These are phyloP conservation scores for Teunomyces cretensis DNA, from an alignment of 805 yeast genomes.

Conservation along the genomic window DNA sequence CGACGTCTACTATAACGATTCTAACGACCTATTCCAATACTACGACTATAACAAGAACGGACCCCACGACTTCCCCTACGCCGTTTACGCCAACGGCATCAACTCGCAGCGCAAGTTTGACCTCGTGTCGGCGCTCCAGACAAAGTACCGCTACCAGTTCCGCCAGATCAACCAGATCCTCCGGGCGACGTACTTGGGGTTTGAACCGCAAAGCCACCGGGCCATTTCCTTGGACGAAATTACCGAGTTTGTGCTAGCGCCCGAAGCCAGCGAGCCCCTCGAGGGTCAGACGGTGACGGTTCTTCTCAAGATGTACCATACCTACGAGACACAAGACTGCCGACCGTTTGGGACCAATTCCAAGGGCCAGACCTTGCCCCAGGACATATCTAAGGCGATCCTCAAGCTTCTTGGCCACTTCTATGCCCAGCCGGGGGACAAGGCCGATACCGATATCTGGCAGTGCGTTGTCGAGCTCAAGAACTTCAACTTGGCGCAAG, in stretches of 20 bases:
- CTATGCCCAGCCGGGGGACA: conserved; percentile 1
- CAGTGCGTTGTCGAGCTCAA: conserved; percentile 10
- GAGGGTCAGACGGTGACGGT: neutral
- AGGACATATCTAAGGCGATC: conserved; percentile 11
- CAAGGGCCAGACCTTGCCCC: conserved; percentile 1
- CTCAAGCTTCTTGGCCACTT: conserved; percentile 6
- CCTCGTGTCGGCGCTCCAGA: conserved; percentile 6
- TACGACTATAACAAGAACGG: neutral
- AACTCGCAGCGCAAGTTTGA: conserved; percentile 9
- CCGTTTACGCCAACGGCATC: conserved; percentile 14
- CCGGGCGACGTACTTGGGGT: conserved; percentile 8
- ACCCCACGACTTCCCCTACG: conserved; percentile 9
- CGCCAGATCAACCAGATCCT: conserved; percentile 11
- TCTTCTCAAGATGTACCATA: conserved; percentile 5
- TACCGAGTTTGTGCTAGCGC: conserved; percentile 1
- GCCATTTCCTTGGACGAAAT: conserved; percentile 7
- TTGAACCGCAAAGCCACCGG: conserved; percentile 3
- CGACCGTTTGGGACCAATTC: conserved; percentile 6
- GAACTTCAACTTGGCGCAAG: conserved; percentile 12
- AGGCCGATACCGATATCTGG: conserved; percentile 11
- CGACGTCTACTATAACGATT: neutral
- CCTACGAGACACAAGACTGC: conserved; percentile 10
- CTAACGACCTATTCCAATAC: neutral
- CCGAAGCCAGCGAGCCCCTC: neutral
- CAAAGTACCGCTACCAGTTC: conserved; percentile 13